Evolutionary conservation across 2,329 filamentous ascomycete genomes (phyloP).

Genomic region (Fusarium sp.): DNA sequence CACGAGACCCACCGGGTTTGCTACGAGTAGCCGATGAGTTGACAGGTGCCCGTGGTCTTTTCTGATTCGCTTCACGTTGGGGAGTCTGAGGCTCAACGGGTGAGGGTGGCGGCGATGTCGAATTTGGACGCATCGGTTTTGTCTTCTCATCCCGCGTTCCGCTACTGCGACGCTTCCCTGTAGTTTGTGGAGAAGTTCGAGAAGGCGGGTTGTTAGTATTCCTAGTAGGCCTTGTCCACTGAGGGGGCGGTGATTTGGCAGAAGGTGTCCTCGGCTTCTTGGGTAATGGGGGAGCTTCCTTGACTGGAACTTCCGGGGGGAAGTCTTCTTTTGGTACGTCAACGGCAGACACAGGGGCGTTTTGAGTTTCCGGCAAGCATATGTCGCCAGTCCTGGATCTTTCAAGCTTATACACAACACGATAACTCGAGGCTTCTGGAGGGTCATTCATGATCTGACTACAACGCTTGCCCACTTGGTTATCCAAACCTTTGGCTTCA

Average conservation of each 20-base stretch:
- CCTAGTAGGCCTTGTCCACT: conserved; percentile 23
- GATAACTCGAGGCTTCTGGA: conserved; percentile 56
- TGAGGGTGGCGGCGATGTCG: conserved; percentile 23
- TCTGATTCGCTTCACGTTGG: conserved; percentile 44
- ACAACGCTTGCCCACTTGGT: conserved; percentile 23
- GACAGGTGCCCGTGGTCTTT: conserved; percentile 41
- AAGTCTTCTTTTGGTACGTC: conserved; percentile 47
- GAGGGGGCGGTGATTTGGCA: conserved; percentile 28
- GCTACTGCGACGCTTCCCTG: conserved; percentile 9
- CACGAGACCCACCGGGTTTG: conserved; percentile 47
- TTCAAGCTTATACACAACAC: conserved; percentile 70
- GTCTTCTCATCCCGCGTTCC: conserved; percentile 23
- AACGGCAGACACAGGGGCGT: conserved; percentile 44
- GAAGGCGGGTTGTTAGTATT: conserved; percentile 15
- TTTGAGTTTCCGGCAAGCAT: conserved; percentile 53
- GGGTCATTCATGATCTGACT: conserved; percentile 40
- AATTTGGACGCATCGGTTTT: conserved; percentile 18
- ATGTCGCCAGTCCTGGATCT: conserved; percentile 63
- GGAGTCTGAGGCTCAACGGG: conserved; percentile 23
- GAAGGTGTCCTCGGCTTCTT: conserved; percentile 23
- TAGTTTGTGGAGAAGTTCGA: conserved; percentile 6
- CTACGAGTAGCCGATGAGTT: conserved; percentile 40
- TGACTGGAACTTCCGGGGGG: conserved; percentile 2
- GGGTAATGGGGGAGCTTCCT: conserved; percentile 23
- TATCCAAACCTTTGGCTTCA: conserved; percentile 59